A percentile compares a stretch with the other conserved stretches of the same genome.
Evolutionary conservation across 31 red algal species (phyloP).

Genomic region (Bonnemaisonia californica): DNA sequence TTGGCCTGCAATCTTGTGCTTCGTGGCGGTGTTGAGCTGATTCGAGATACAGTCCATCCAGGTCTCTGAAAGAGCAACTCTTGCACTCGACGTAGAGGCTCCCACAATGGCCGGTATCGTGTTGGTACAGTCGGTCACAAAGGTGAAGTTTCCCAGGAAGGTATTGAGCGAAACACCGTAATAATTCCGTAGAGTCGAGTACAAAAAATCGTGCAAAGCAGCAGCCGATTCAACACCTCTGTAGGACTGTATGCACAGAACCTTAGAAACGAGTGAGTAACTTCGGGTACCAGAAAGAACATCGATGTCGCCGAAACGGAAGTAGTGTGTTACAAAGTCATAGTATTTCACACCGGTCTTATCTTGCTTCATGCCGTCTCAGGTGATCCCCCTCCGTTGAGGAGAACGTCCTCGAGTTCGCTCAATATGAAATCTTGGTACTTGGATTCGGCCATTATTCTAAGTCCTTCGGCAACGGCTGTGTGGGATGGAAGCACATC

Average conservation of each 20-base stretch:
- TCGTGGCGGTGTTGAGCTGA: conserved; percentile 37
- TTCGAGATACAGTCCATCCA: conserved; percentile 26
- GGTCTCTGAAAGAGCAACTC: conserved; percentile 5
- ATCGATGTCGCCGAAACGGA: background rate
- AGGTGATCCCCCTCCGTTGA: background rate
- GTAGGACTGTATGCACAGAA: background rate
- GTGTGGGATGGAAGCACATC: too few species aligned
- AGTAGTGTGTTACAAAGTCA: conserved; percentile 2
- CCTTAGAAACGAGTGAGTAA: background rate
- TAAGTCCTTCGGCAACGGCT: too few species aligned
- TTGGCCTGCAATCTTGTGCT: background rate
- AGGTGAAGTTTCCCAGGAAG: conserved; percentile 31
- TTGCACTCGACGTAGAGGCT: conserved; percentile 10
- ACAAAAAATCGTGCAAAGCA: too few species aligned
- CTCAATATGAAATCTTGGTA: too few species aligned
- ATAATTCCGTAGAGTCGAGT: too few species aligned
- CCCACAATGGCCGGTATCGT: conserved; percentile 4
- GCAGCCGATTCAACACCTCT: background rate
- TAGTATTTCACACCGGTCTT: background rate
- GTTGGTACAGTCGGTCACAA: conserved; percentile 23
- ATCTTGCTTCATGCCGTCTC: conserved; percentile 1
- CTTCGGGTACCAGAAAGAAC: background rate
- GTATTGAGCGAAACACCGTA: too few species aligned
- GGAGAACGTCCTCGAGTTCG: too few species aligned
- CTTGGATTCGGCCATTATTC: too few species aligned